Conservation (phyloP, 2,329 filamentous ascomycete genomes). For the Diaporthe humulicola region DNA sequence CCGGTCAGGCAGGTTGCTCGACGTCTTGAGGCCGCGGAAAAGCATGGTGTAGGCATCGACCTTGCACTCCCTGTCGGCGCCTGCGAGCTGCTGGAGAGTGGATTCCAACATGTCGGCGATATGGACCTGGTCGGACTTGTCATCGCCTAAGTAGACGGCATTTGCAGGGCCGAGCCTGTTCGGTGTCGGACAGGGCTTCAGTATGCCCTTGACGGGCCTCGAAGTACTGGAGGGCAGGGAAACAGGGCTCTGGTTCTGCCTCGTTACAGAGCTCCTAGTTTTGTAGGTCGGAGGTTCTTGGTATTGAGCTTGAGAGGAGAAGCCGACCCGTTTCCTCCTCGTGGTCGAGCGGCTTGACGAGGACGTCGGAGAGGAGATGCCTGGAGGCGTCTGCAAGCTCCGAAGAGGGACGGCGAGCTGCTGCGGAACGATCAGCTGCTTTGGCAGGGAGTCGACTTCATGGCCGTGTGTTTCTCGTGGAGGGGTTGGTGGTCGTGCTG, state of each 20-base stretch:
- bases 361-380: constrained; percentile 57
- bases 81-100: constrained; percentile 83
- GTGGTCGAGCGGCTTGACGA: constrained; percentile 59
- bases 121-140: constrained; percentile 58
- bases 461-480: constrained; percentile 65
- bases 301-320: constrained; percentile 69
- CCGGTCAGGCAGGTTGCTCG: constrained; percentile 83
- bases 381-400: constrained; percentile 67
- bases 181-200: constrained; percentile 76
- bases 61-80: constrained; percentile 77
- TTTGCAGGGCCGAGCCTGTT: constrained; percentile 59
- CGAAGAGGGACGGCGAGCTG: constrained; percentile 52
- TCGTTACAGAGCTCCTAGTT: constrained; percentile 51
- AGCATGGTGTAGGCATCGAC: constrained; percentile 90
- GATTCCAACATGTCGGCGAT: constrained; percentile 89
- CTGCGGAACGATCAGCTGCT: constrained; percentile 52
- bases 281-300: constrained; percentile 64
- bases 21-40: constrained; percentile 80
- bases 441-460: constrained; percentile 52
- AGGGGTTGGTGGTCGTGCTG: constrained; percentile 75
- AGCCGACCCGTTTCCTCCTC: constrained; percentile 68
- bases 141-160: constrained; percentile 57
- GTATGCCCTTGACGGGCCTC: constrained; percentile 75
- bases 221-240: constrained; percentile 54
- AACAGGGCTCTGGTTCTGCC: constrained; percentile 56